phyloP scores from a whole-genome alignment of 257 asterid genomes.

The Lithospermum erythrorhizon region DNA sequence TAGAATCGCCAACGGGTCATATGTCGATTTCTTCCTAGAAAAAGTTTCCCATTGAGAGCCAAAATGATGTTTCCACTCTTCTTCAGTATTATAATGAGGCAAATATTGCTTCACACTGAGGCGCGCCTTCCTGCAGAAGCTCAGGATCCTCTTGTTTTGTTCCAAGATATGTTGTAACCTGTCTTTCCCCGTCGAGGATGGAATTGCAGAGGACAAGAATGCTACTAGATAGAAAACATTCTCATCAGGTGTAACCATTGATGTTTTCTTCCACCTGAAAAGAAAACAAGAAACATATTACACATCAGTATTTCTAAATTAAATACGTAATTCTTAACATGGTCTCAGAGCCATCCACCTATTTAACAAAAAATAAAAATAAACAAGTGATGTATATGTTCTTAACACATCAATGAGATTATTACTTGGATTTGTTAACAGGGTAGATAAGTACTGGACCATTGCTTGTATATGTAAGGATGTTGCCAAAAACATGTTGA shows the following conservation, averaged over 20 bases:
- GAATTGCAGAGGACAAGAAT: slow-evolving; percentile 60
- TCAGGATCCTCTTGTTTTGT: slow-evolving; percentile 48
- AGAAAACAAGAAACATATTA: slow-evolving; percentile 1
- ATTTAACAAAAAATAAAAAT: too few species aligned
- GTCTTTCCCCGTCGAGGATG: slow-evolving; percentile 59
- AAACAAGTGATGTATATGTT: neutral
- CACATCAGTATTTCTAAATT: slow-evolving; percentile 5
- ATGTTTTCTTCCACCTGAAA: slow-evolving; percentile 72
- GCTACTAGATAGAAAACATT: slow-evolving; percentile 73
- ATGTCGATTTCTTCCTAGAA: slow-evolving; percentile 44
- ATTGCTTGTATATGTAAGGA: slow-evolving; percentile 60
- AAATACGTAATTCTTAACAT: too few species aligned
- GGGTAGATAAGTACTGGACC: slow-evolving; percentile 93
- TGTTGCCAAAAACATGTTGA: slow-evolving; percentile 56
- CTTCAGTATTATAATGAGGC: slow-evolving; percentile 58
- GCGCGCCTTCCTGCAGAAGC: slow-evolving; percentile 30
- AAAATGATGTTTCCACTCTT: slow-evolving; percentile 85
- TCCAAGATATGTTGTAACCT: slow-evolving; percentile 46
- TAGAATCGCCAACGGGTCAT: slow-evolving; percentile 80
- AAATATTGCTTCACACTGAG: slow-evolving; percentile 77
- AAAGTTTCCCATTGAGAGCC: slow-evolving; percentile 71
- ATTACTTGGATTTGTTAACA: slow-evolving; percentile 67
- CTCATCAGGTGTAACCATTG: slow-evolving; percentile 68
- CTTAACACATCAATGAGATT: slow-evolving; percentile 3
- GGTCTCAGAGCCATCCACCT: too few species aligned